These are phyloP conservation scores for Sarocladium strictum DNA, from an alignment of 2,329 filamentous ascomycete genomes.

Conservation along the genomic window DNA sequence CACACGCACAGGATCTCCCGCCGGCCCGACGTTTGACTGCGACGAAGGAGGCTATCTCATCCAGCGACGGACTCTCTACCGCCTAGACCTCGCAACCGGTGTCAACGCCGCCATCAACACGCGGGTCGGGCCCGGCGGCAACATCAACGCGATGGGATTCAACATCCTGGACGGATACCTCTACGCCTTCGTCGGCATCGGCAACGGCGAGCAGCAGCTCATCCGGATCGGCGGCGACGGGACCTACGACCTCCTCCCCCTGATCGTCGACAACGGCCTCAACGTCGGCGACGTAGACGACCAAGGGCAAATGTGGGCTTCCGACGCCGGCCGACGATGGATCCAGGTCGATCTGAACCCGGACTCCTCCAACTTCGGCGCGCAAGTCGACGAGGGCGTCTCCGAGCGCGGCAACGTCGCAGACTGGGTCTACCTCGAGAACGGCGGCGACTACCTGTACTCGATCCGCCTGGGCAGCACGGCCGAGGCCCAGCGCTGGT, in stretches of 20 bases:
- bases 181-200: neutral
- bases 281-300: neutral
- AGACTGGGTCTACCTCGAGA: neutral
- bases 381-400: neutral
- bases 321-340: neutral
- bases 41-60: constrained; percentile 1
- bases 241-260: neutral
- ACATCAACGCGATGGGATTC: constrained; percentile 4
- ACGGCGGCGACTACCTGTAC: neutral
- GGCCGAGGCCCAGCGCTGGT: neutral
- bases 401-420: neutral
- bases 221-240: neutral
- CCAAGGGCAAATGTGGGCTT: neutral
- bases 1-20: neutral
- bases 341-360: neutral
- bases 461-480: neutral
- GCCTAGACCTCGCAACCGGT: neutral
- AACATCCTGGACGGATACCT: neutral
- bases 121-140: neutral
- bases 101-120: neutral
- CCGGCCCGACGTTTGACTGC: neutral
- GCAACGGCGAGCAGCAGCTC: neutral
- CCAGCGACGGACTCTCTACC: neutral
- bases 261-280: neutral
- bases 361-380: neutral